Percentiles rank a stretch among this genome's conserved stretches.
Evolutionary conservation across 2,329 filamentous ascomycete species (phyloP).

Genomic region (Madurella fahalii): DNA sequence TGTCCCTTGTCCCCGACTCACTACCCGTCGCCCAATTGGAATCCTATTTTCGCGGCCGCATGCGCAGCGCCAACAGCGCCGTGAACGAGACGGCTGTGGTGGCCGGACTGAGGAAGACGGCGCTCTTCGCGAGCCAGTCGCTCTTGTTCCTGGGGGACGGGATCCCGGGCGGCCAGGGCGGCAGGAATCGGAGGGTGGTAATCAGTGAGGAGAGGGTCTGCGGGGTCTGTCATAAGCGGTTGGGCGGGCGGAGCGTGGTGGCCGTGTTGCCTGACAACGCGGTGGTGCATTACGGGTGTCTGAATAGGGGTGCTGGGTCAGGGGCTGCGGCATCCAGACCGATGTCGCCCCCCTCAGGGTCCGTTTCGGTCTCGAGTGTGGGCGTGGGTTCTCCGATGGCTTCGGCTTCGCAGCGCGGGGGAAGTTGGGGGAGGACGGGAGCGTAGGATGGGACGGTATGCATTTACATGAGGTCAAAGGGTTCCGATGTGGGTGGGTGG

Average conservation of each 20-base stretch:
- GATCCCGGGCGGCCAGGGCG: constrained; percentile 46
- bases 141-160: constrained; percentile 69
- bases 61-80: constrained; percentile 77
- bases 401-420: too few relatives aligned
- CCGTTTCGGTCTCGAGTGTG: neutral
- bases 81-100: constrained; percentile 78
- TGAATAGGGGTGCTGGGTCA: constrained; percentile 42
- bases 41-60: constrained; percentile 87
- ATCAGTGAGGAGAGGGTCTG: constrained; percentile 87
- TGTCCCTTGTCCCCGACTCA: constrained; percentile 77
- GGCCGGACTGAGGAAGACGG: constrained; percentile 69
- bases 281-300: constrained; percentile 79
- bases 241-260: constrained; percentile 79
- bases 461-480: too few relatives aligned
- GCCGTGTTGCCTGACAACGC: constrained; percentile 80
- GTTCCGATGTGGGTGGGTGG: too few relatives aligned
- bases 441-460: too few relatives aligned
- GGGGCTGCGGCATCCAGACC: neutral
- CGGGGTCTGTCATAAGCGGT: constrained; percentile 85
- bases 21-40: constrained; percentile 77
- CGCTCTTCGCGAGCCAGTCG: constrained; percentile 73
- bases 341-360: neutral
- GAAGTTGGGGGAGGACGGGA: too few relatives aligned
- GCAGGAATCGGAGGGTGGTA: constrained; percentile 63
- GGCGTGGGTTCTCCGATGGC: too few relatives aligned